Evolutionary conservation across 768 basidiomycete genomes (phyloP).

Genomic region (Strobilomyces echinocephalus): DNA sequence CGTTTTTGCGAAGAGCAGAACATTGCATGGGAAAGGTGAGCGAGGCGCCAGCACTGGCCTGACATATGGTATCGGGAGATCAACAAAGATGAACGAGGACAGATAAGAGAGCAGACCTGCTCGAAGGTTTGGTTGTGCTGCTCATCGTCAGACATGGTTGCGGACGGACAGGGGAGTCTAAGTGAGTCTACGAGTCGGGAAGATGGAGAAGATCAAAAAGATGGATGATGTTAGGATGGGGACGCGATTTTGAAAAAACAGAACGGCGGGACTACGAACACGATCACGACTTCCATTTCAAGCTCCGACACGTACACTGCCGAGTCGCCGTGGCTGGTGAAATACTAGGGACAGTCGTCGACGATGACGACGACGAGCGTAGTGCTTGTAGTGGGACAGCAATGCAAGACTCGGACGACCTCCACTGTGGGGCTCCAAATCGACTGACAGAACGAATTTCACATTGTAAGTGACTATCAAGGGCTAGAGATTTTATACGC

Average conservation of each 20-base stretch:
- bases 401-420: neutral
- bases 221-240: constrained; percentile 21
- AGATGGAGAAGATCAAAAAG: constrained; percentile 26
- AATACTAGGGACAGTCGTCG: neutral
- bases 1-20: constrained; percentile 91
- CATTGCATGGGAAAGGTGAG: constrained; percentile 87
- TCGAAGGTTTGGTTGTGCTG: constrained; percentile 90
- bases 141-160: constrained; percentile 86
- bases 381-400: neutral
- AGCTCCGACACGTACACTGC: constrained; percentile 36
- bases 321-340: constrained; percentile 12
- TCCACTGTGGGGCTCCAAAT: too few relatives aligned
- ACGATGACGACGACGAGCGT: neutral
- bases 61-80: constrained; percentile 17
- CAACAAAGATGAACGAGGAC: constrained; percentile 9
- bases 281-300: constrained; percentile 33
- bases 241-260: constrained; percentile 15
- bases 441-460: too few relatives aligned
- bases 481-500: neutral
- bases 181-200: constrained; percentile 17
- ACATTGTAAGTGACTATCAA: neutral
- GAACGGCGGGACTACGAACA: constrained; percentile 1
- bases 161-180: constrained; percentile 18
- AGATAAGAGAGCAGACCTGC: constrained; percentile 44
- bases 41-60: constrained; percentile 75